Evolutionary conservation across 306 rosid genomes (phyloP), one percentile per base, ranked within the genome.

Genomic region (Canavalia gladiata): DNA sequence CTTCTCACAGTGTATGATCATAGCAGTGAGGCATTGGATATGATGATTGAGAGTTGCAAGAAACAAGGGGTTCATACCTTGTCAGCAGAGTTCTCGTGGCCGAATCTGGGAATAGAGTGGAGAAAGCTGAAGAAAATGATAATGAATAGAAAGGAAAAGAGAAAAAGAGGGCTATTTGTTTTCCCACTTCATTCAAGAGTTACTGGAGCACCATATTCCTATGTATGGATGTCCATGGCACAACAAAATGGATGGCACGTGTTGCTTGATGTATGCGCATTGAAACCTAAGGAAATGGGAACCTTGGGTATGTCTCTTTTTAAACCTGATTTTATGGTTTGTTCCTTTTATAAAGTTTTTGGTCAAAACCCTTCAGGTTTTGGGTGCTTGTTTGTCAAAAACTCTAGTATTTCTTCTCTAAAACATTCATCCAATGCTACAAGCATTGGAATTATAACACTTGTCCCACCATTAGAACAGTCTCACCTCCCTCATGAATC

Each of bases 361-460:
- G 97, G 97, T 6, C 87, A 95, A 63, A 89, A 88, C 72, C 97
- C 98, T 6, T 92, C 97, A 2, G 98, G 98, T 0, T 86, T 95
- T 76, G 94, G 91, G 8, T 91, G 98, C 80, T 86, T 95, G 79
- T 90, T 95, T 80, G 89, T 92, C 47, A 92, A 95, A 90, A 95
- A 89, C 73, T 83, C 97, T 0, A 88, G 84, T 46, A 66, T 86
- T 6, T 82, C 90, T 4, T 46, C 88, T 66, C 70, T 95, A 4
- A 80, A 79, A 62, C 85, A 85, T 66, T 84, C 90, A 41, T 35
- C 84, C 1, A 71, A 68, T 55, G 70, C 88, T 3, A 30, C 94
- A 12, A 90, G 77, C 55, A 78, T 84, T 2, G 97, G 98, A 50
- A 89, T 91, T 68, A 83, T 95, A 71, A 90, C 86, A 81, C 90